A percentile compares a stretch with the other conserved stretches of the same genome.
phyloP scores from a whole-genome alignment of 2,329 filamentous ascomycete genomes.

The Hortaea sp. region DNA sequence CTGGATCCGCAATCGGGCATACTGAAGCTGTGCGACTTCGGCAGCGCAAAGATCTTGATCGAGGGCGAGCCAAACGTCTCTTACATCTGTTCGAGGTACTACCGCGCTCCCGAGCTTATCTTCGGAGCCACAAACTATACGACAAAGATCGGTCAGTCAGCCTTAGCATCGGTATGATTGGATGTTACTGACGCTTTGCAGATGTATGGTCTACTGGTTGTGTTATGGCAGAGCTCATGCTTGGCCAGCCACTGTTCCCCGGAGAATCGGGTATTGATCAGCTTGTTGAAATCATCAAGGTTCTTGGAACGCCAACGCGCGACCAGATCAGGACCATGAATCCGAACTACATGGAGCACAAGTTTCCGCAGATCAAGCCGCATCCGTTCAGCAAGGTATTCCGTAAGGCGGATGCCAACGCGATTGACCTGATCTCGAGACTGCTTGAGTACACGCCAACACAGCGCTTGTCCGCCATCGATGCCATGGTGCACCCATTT shows the following conservation, averaged over 20 bases:
- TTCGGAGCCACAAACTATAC: conserved; percentile 99
- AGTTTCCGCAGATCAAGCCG: conserved; percentile 99
- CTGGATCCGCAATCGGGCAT: conserved; percentile 85
- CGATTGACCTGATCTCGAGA: conserved; percentile 88
- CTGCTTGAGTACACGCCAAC: conserved; percentile 96
- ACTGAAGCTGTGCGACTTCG: conserved; percentile 96
- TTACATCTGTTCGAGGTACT: conserved; percentile 99
- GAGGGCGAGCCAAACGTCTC: conserved; percentile 99
- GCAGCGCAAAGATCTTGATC: conserved; percentile 95
- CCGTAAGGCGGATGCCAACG: conserved; percentile 85
- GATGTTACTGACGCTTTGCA: conserved; percentile 31
- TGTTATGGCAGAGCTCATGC: conserved; percentile 98
- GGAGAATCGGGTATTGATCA: conserved; percentile 98
- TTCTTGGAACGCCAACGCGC: conserved; percentile 87
- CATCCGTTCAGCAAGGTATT: conserved; percentile 99
- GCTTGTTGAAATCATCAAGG: conserved; percentile 98
- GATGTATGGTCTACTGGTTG: conserved; percentile 99
- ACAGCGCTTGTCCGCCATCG: conserved; percentile 82
- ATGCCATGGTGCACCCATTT: conserved; percentile 97
- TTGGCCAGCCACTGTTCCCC: conserved; percentile 93
- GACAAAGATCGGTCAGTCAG: conserved; percentile 88
- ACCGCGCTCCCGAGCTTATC: conserved; percentile 93
- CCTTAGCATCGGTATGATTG: background rate
- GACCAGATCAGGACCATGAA: conserved; percentile 99
- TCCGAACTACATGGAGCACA: conserved; percentile 99